A percentile compares a stretch with the other conserved stretches of the same genome.
Conservation (phyloP, 371 early-diverging fungal genomes). For the Zychaea mexicana region DNA sequence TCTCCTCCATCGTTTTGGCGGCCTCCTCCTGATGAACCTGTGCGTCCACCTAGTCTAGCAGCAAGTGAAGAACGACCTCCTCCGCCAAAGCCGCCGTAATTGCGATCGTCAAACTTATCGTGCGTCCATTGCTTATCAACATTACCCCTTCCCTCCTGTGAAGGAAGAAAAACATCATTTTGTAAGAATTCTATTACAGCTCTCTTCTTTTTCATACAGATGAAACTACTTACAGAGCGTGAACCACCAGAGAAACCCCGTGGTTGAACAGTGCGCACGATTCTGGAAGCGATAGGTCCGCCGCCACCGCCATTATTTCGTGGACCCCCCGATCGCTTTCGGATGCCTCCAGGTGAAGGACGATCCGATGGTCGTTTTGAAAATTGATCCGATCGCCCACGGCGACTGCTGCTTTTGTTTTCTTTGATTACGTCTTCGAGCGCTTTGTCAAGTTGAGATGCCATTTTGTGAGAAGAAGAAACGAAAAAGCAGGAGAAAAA, state of each 20-base stretch:
- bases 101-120: constrained; percentile 37
- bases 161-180: not conserved
- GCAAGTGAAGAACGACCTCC: constrained; percentile 16
- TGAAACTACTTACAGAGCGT: not conserved
- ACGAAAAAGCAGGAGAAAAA: not conserved
- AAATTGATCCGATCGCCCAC: constrained; percentile 12
- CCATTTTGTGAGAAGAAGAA: constrained; percentile 19
- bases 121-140: constrained; percentile 40
- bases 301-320: constrained; percentile 5
- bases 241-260: constrained; percentile 13
- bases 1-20: constrained; percentile 10
- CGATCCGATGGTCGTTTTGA: constrained; percentile 21
- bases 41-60: constrained; percentile 31
- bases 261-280: constrained; percentile 42
- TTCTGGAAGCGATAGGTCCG: constrained; percentile 20
- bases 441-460: constrained; percentile 46
- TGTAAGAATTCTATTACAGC: not conserved
- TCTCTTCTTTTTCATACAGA: not conserved
- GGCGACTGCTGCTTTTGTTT: constrained; percentile 28
- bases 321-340: constrained; percentile 27
- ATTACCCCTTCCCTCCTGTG: constrained; percentile 16
- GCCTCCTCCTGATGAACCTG: constrained; percentile 3
- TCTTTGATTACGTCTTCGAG: constrained; percentile 57
- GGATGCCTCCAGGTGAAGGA: constrained; percentile 25
- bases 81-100: not conserved